Percentiles rank a stretch among this genome's conserved stretches.
These are phyloP conservation scores for Saccharomycopsis hybrid DNA, from an alignment of 1,139 yeast species.

Conservation along the genomic window DNA sequence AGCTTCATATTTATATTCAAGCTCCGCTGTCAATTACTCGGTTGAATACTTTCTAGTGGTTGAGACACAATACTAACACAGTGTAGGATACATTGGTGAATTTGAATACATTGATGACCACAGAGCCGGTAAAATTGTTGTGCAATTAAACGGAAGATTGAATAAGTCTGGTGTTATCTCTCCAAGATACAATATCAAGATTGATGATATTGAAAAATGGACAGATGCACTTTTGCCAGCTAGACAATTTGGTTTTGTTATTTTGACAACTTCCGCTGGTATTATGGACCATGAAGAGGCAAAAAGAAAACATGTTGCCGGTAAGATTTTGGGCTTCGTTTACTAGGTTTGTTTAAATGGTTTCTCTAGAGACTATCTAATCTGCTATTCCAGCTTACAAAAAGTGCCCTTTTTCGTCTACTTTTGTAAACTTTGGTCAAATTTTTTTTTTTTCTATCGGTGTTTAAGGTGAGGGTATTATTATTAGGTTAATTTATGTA, in stretches of 20 bases:
- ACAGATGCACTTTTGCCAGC: constrained; percentile 96
- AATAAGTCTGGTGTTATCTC: constrained; percentile 98
- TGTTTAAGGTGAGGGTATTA: no score
- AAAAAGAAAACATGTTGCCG: constrained; percentile 99
- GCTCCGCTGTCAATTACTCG: no score
- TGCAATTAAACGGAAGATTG: constrained; percentile 95
- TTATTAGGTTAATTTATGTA: no score
- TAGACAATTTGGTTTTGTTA: constrained; percentile 96
- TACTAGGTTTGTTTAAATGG: constrained; percentile 51
- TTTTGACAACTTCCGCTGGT: constrained; percentile 98
- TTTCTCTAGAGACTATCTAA: no score
- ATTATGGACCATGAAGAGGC: constrained; percentile 99
- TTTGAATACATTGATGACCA: constrained; percentile 98
- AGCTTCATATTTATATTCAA: no score
- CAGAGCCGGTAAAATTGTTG: constrained; percentile 97
- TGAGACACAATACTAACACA: constrained; percentile 5
- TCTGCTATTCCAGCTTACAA: no score
- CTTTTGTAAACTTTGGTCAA: no score
- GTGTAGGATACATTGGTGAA: constrained; percentile 83
- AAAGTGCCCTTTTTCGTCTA: no score
- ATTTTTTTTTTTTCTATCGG: no score
- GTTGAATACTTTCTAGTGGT: no score
- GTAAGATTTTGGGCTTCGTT: constrained; percentile 94
- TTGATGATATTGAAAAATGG: constrained; percentile 94
- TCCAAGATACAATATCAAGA: constrained; percentile 95